These are phyloP conservation scores for Asparagopsis taxiformis DNA, from an alignment of 31 red algal genomes.

Conservation along the genomic window DNA sequence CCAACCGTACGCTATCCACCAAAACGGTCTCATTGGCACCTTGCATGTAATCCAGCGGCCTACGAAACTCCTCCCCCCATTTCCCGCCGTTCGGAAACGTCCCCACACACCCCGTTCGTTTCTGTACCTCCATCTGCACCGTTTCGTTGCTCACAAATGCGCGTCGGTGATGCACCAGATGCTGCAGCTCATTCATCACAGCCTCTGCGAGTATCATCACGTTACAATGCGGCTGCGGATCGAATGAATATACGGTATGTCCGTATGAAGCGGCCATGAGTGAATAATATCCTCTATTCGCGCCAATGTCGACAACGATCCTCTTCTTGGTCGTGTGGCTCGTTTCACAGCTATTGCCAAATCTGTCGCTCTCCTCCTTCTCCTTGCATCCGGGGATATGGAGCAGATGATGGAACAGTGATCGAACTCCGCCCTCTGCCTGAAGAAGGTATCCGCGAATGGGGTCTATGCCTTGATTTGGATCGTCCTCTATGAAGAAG, in stretches of 20 bases:
- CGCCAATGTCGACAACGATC: conserved; percentile 29
- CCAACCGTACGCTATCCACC: conserved; percentile 4
- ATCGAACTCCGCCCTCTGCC: conserved; percentile 10
- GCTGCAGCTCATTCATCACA: conserved; percentile 20
- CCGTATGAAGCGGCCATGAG: conserved; percentile 34
- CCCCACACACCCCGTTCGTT: conserved; percentile 36
- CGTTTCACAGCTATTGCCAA: conserved; percentile 10
- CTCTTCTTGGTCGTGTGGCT: not conserved
- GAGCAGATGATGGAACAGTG: conserved; percentile 22
- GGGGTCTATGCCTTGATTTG: conserved; percentile 34
- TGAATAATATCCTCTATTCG: conserved; percentile 33
- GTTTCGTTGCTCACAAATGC: conserved; percentile 17
- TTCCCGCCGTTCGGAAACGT: conserved; percentile 32
- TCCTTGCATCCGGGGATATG: conserved; percentile 8
- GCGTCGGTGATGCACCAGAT: conserved; percentile 1
- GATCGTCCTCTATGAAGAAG: conserved; percentile 47
- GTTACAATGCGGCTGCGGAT: conserved; percentile 31
- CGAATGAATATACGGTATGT: conserved; percentile 21
- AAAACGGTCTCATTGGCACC: conserved; percentile 32
- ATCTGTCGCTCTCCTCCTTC: not conserved
- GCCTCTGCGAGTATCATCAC: not conserved
- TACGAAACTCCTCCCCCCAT: conserved; percentile 28
- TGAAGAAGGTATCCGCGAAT: conserved; percentile 18
- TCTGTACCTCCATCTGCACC: conserved; percentile 14
- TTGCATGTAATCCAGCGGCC: conserved; percentile 5